Evolutionary conservation across 306 rosid species (phyloP).

Genomic region (Quercus dentata): DNA sequence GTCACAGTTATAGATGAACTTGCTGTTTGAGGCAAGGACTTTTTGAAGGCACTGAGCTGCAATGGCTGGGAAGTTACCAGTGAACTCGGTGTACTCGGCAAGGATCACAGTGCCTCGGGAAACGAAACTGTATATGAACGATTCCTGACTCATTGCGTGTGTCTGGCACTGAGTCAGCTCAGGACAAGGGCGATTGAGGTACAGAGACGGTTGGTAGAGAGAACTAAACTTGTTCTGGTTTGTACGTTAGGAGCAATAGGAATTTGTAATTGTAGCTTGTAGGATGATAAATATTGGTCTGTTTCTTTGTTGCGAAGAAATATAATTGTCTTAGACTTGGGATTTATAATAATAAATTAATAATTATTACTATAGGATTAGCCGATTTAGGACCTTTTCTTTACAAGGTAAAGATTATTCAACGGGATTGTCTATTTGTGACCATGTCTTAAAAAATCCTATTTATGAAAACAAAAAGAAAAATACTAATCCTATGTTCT

Average conservation of each 20-base stretch:
- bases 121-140: conserved; percentile 87
- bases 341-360: not conserved
- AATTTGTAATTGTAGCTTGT: not conserved
- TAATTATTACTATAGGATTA: no score
- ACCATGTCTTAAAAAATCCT: no score
- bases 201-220: not conserved
- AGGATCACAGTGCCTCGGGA: conserved; percentile 90
- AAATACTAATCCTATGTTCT: no score
- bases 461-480: no score
- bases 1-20: conserved; percentile 87
- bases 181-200: not conserved
- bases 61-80: conserved; percentile 93
- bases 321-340: conserved; percentile 4
- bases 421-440: no score
- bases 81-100: conserved; percentile 91
- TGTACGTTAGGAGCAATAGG: conserved; percentile 1
- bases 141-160: conserved; percentile 63
- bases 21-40: conserved; percentile 78
- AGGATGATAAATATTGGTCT: not conserved
- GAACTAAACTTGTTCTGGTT: not conserved
- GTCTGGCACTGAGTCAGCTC: no score
- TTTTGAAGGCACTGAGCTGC: conserved; percentile 90
- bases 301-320: conserved; percentile 28
- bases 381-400: not conserved
- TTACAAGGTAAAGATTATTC: no score